Percentiles rank a stretch among this genome's conserved stretches.
Conservation (phyloP, 192 early-diverging fungal genomes). For the Linnemannia zychae region DNA sequence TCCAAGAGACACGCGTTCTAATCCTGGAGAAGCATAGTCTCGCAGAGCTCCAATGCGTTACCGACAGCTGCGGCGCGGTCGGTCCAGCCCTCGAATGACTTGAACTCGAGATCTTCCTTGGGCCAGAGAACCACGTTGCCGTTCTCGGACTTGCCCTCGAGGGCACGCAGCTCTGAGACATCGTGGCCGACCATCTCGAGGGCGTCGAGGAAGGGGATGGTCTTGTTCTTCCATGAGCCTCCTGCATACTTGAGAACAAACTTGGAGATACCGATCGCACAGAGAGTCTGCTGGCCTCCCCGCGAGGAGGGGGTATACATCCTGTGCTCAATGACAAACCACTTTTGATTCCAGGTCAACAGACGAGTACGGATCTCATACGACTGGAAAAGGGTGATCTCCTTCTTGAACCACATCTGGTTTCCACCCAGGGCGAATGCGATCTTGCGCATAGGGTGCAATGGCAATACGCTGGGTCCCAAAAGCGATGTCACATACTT, state of each 20-base stretch:
- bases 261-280: conserved; percentile 54
- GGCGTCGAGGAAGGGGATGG: conserved; percentile 54
- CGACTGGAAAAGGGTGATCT: conserved; percentile 60
- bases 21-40: conserved; percentile 33
- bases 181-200: conserved; percentile 55
- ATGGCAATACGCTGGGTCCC: conserved; percentile 43
- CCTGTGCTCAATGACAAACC: conserved; percentile 64
- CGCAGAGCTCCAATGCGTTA: conserved; percentile 48
- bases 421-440: conserved; percentile 56
- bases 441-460: conserved; percentile 46
- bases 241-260: conserved; percentile 48
- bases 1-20: background rate
- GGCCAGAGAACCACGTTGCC: conserved; percentile 51
- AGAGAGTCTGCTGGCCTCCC: conserved; percentile 19
- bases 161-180: conserved; percentile 27
- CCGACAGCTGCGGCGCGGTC: conserved; percentile 43
- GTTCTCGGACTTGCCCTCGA: conserved; percentile 34
- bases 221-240: conserved; percentile 54
- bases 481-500: conserved; percentile 55
- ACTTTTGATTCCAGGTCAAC: conserved; percentile 64
- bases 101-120: conserved; percentile 53
- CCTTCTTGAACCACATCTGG: conserved; percentile 62
- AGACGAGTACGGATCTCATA: conserved; percentile 62
- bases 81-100: conserved; percentile 48
- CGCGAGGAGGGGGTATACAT: conserved; percentile 36